Base-by-base conservation (phyloP, 805 yeast species). In the Saccharomycodes ludwigii region DNA sequence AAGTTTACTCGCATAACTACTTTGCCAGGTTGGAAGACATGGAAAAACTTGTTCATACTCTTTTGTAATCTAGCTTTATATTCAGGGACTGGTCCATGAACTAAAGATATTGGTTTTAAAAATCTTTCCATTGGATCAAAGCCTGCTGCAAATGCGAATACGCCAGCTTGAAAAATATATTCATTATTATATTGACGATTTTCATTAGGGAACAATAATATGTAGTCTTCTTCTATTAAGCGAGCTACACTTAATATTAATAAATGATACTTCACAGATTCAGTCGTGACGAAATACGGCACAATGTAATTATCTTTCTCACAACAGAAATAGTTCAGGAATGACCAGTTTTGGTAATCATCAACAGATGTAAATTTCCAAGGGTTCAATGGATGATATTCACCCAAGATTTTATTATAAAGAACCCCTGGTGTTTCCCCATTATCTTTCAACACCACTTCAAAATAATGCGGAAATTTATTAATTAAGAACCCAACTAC, bases 81-180 rank as follows among this genome's bases (percentile, higher is more conserved):
- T 37, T 68, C 69, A 1, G 91, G 93, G 2, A 80, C 86, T 0
- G 86, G 86, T 3, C 56, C 65, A 46, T 80, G 93, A 37, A 80
- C 68, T 29, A 49, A 56, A 0, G 80, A 68, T 24, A 80, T 52
- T 2, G 77, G 73, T 41, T 61, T 52, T 43, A 73, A 58, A 39
- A 69, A 61, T 39, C 69, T 65, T 7, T 47, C 54, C 4, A 62
- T 52, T 4, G 88, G 86, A 44, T 73, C 72, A 51, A 80, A 80
- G 2, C 88, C 88, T 1, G 77, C 71, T 1, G 88, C 83, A 42
- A 76, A 76, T 6, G 74, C 72, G 16, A 74, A 65, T 3, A 67
- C 56, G 6, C 73, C 71, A 1, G 73, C 74, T 32, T 76, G 59
- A 26, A 75, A 48, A 18, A 65, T 58, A 46, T 76, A 79, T 42